A percentile compares a stretch with the other conserved stretches of the same genome.
These are phyloP conservation scores for Coniochaeta sp. DNA, from an alignment of 2,329 filamentous ascomycete species.

Conservation along the genomic window DNA sequence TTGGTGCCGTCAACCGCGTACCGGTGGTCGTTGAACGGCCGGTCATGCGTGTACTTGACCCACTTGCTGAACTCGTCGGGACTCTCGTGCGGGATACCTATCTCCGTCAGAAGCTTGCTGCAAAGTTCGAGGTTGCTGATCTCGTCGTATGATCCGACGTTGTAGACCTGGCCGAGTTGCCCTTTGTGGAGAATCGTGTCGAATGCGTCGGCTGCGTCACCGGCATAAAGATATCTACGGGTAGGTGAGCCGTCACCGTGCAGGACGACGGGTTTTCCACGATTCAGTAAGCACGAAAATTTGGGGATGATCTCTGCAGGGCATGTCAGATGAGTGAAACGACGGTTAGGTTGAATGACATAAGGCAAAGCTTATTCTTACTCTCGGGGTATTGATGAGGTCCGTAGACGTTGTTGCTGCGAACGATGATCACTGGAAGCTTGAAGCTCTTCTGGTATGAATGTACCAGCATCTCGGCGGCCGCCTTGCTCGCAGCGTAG, in stretches of 20 bases:
- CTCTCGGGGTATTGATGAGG: constrained; percentile 80
- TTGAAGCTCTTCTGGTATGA: constrained; percentile 82
- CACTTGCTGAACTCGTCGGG: constrained; percentile 50
- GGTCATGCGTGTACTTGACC: constrained; percentile 69
- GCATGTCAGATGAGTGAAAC: background rate
- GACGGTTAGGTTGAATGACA: background rate
- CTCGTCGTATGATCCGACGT: constrained; percentile 72
- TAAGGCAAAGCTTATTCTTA: constrained; percentile 31
- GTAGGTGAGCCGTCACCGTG: constrained; percentile 72
- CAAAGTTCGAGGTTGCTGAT: constrained; percentile 68
- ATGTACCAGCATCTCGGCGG: constrained; percentile 78
- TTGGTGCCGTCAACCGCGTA: constrained; percentile 67
- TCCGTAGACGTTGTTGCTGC: constrained; percentile 80
- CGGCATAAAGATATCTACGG: constrained; percentile 69
- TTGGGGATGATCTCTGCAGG: constrained; percentile 72
- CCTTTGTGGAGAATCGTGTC: constrained; percentile 79
- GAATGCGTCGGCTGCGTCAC: constrained; percentile 73
- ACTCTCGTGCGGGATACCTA: constrained; percentile 45
- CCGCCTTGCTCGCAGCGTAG: constrained; percentile 73
- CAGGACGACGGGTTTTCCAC: constrained; percentile 58
- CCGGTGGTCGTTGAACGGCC: constrained; percentile 69
- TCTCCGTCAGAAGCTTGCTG: constrained; percentile 53
- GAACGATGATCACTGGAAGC: constrained; percentile 70
- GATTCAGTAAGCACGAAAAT: constrained; percentile 65
- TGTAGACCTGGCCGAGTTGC: constrained; percentile 68